phyloP scores from a whole-genome alignment of 208 protist species.

The Acanthamoeba castellanii region DNA sequence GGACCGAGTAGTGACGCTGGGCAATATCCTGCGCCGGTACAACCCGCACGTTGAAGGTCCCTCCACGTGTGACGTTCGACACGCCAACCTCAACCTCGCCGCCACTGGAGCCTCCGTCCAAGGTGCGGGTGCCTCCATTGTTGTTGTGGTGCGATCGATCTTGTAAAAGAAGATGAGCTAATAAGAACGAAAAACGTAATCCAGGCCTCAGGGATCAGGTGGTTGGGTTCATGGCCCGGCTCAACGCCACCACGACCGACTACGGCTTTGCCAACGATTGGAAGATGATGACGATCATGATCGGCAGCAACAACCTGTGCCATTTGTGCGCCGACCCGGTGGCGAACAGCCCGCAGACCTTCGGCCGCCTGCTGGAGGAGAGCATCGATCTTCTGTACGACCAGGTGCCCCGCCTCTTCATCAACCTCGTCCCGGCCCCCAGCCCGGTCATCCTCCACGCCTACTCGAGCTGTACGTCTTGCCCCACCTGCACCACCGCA shows the following conservation, averaged over 20 bases:
- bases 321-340: background rate
- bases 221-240: background rate
- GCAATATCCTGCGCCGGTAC: background rate
- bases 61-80: background rate
- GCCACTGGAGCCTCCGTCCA: background rate
- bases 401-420: background rate
- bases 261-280: background rate
- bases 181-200: too few relatives aligned
- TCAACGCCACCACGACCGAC: background rate
- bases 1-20: background rate
- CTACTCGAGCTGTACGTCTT: background rate
- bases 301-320: slow-evolving; percentile 38
- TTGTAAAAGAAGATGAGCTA: too few relatives aligned
- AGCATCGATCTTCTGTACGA: background rate
- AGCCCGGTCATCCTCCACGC: background rate
- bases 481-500: background rate
- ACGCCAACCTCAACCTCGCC: background rate
- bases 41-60: background rate
- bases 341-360: background rate
- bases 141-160: too few relatives aligned
- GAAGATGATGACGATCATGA: slow-evolving; percentile 43
- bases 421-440: slow-evolving; percentile 13
- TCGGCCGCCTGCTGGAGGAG: background rate
- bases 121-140: background rate
- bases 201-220: background rate